Base-by-base conservation (phyloP, 2,329 filamentous ascomycete species). In the Xylariaceae sp. region DNA sequence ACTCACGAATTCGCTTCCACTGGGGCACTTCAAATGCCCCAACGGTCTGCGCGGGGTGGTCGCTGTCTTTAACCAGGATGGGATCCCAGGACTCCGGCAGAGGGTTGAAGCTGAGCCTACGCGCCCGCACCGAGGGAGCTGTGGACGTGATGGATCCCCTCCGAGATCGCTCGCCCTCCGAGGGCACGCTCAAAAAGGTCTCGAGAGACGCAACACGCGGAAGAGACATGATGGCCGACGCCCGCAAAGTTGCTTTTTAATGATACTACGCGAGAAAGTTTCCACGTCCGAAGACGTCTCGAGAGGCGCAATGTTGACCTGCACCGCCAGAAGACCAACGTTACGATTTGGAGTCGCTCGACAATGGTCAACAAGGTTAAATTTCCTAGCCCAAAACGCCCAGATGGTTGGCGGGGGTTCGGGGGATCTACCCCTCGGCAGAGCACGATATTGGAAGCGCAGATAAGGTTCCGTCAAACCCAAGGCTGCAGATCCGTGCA, bases 1-100 rank as follows among this genome's bases (percentile, higher is more conserved):
- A 74, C 79, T 66, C 69, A 82, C 80, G 69, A 47, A 80, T 67
- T 60, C 80, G 73, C 68, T 79, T 82, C 80, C 80, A 82, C 58
- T 67, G 69, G 24, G 80, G 77, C 23, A 83, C 79, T 60, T 82
- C 77, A 56, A 82, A 83, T 10, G 80, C 80, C 3, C 77, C 76
- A 8, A 82, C 73, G 4, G 78, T 73, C 42, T 77, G 74, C n/a
- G 72, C 69, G 51, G 59, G 62, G 26, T 63, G 60, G 15, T 73
- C 73, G 24, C 76, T 73, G n/a, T 72, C 63, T 13, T 71, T 70
- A 42, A 69, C 63, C 30, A 70, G 67, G 4, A 72, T 67, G 24
- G 77, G 75, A 62, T 81, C 73, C 75, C 77, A 81, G 52, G 75
- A 74, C 49, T 81, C 76, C 3, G 80, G 80, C 16, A 83, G 66